A percentile compares a stretch with the other conserved stretches of the same genome.
These are phyloP conservation scores for Aleurites moluccanus DNA, from an alignment of 441 rosid species.

Conservation along the genomic window DNA sequence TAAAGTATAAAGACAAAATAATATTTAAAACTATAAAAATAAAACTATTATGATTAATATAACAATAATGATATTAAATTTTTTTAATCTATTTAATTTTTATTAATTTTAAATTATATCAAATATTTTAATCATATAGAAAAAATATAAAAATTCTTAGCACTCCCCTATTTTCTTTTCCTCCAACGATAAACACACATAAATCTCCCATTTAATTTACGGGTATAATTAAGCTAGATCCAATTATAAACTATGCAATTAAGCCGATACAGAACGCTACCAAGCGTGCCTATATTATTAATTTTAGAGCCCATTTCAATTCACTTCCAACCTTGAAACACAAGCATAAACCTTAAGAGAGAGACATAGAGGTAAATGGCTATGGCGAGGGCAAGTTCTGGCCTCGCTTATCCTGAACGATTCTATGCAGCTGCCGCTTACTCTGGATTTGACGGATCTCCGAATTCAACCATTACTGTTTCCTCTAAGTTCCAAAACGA, in stretches of 20 bases:
- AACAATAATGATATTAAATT: too few species aligned
- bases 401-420: slow-evolving; percentile 96
- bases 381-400: slow-evolving; percentile 89
- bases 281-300: background rate
- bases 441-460: slow-evolving; percentile 95
- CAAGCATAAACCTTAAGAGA: background rate
- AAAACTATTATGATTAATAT: too few species aligned
- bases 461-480: slow-evolving; percentile 47
- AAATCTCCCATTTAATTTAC: too few species aligned
- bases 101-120: too few species aligned
- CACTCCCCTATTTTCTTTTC: too few species aligned
- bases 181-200: too few species aligned
- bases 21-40: too few species aligned
- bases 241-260: background rate
- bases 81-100: too few species aligned
- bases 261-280: background rate
- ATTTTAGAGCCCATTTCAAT: background rate
- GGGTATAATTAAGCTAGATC: too few species aligned
- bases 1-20: too few species aligned
- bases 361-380: slow-evolving; percentile 39
- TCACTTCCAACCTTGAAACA: slow-evolving; percentile 15
- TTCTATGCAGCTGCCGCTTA: slow-evolving; percentile 90
- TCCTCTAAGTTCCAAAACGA: slow-evolving; percentile 80
- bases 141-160: too few species aligned
- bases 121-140: too few species aligned